Percentiles rank a stretch among this genome's conserved stretches.
These are phyloP conservation scores for Teratosphaeria zuluensis DNA, from an alignment of 2,329 filamentous ascomycete species.

Conservation along the genomic window DNA sequence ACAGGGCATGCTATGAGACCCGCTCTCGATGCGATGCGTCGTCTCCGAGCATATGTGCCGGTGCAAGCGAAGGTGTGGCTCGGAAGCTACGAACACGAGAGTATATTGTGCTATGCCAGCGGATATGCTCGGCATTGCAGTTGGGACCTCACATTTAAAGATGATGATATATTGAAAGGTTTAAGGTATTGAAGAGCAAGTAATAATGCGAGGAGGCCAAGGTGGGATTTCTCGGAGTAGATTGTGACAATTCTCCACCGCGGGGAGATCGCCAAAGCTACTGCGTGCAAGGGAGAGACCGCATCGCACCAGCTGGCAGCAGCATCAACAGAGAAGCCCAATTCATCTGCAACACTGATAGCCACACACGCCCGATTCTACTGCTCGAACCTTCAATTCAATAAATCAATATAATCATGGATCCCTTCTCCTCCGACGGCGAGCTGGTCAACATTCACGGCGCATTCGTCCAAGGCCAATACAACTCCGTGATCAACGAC, in stretches of 20 bases:
- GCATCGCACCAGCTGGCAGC: background rate
- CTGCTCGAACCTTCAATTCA: background rate
- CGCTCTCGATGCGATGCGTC: background rate
- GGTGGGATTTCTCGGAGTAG: no score
- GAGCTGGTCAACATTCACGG: slow-evolving; percentile 60
- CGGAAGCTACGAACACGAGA: background rate
- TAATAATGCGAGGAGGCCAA: no score
- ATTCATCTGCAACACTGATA: background rate
- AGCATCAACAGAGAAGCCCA: background rate
- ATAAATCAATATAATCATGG: slow-evolving; percentile 34
- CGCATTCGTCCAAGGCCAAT: slow-evolving; percentile 68
- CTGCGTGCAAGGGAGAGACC: background rate
- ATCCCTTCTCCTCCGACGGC: slow-evolving; percentile 56
- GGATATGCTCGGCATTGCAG: background rate
- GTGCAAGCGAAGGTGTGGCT: background rate
- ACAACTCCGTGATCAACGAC: slow-evolving; percentile 66
- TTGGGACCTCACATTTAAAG: background rate
- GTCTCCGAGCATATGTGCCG: background rate
- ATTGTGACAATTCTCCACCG: background rate
- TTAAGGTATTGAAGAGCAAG: no score
- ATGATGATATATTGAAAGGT: background rate
- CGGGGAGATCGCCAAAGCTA: background rate
- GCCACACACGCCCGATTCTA: no score
- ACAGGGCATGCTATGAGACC: background rate
- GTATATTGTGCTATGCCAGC: background rate